phyloP scores from a whole-genome alignment of 129 eudicot genomes.

The Smallanthus sonchifolius region DNA sequence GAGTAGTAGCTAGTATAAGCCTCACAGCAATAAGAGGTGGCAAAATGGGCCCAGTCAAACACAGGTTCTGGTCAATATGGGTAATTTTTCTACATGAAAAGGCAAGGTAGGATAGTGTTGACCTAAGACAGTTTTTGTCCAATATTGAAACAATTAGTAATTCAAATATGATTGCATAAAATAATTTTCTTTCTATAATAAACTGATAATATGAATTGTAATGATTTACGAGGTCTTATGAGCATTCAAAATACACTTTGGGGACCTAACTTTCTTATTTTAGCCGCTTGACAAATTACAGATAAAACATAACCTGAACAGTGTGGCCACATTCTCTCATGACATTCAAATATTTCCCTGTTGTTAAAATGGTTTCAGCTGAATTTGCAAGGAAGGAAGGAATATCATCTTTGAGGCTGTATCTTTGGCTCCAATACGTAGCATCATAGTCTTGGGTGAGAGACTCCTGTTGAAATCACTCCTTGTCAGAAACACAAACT shows the following conservation, averaged over 20 bases:
- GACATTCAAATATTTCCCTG: slow-evolving; percentile 93
- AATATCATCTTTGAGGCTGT: slow-evolving; percentile 91
- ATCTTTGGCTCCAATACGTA: slow-evolving; percentile 87
- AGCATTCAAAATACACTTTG: background rate
- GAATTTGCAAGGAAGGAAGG: slow-evolving; percentile 94
- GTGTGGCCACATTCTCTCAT: slow-evolving; percentile 98
- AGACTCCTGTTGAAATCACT: slow-evolving; percentile 60
- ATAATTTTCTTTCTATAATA: background rate
- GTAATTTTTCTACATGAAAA: background rate
- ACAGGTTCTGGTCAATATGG: background rate
- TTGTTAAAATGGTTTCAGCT: slow-evolving; percentile 89
- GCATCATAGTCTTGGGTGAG: slow-evolving; percentile 95
- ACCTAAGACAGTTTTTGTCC: background rate
- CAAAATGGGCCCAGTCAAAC: background rate
- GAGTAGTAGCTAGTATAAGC: slow-evolving; percentile 18
- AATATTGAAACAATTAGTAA: background rate
- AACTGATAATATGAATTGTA: background rate
- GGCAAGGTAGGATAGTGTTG: background rate
- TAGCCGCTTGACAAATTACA: background rate
- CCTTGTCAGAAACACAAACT: slow-evolving; percentile 25
- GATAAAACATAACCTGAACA: slow-evolving; percentile 60
- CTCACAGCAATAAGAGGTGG: background rate
- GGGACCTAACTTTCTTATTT: background rate
- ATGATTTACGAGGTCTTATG: background rate
- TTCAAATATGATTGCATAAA: background rate